phyloP scores from a whole-genome alignment of 768 basidiomycete genomes.

The Pleurotus tuber-regium region DNA sequence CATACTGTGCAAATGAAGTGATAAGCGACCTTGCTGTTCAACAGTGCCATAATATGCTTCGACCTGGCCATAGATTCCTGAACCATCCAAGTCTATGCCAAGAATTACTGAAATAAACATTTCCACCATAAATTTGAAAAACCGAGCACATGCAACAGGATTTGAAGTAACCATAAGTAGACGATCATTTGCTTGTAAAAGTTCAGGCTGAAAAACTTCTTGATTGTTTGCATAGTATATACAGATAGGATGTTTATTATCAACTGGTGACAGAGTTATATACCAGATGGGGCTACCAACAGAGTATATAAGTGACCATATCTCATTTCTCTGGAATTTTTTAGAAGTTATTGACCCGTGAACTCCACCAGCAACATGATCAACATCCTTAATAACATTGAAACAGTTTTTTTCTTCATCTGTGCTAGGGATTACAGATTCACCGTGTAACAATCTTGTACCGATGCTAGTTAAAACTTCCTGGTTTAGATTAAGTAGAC shows the following conservation, averaged over 20 bases:
- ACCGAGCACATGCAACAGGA: slow-evolving; percentile 27
- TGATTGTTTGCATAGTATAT: neutral
- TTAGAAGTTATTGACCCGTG: slow-evolving; percentile 19
- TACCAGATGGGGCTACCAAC: slow-evolving; percentile 1
- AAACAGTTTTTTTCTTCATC: slow-evolving; percentile 34
- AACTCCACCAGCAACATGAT: slow-evolving; percentile 30
- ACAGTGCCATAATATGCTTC: neutral
- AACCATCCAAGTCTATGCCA: neutral
- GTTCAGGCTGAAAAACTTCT: neutral
- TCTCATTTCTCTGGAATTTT: neutral
- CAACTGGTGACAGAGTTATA: slow-evolving; percentile 5
- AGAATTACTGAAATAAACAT: neutral
- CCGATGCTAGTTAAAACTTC: slow-evolving; percentile 18
- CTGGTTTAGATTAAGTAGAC: slow-evolving; percentile 21
- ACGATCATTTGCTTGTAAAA: neutral
- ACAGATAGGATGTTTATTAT: slow-evolving; percentile 14
- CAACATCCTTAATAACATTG: slow-evolving; percentile 28
- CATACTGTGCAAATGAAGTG: neutral
- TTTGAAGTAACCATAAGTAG: slow-evolving; percentile 15
- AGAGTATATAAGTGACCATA: neutral
- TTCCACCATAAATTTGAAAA: slow-evolving; percentile 27
- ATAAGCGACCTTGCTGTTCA: neutral
- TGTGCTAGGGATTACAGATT: slow-evolving; percentile 23
- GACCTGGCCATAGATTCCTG: neutral
- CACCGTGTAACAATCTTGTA: slow-evolving; percentile 19